These are phyloP conservation scores for Alternaria triticina DNA, from an alignment of 2,329 filamentous ascomycete species.

Conservation along the genomic window DNA sequence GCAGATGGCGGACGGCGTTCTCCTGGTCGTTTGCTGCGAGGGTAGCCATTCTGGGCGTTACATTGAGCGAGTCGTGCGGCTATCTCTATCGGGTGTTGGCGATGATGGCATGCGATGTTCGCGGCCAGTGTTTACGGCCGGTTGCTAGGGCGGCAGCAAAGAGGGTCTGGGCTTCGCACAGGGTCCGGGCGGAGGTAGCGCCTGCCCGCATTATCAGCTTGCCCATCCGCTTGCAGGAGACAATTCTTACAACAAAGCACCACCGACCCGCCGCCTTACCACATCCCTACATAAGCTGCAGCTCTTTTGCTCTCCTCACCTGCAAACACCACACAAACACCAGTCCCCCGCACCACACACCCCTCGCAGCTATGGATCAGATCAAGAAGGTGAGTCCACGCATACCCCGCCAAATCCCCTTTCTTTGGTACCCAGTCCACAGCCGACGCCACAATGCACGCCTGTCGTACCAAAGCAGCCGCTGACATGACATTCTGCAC, in stretches of 20 bases:
- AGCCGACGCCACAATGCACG: conserved; percentile 8
- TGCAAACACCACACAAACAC: conserved; percentile 9
- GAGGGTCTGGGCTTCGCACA: conserved; percentile 18
- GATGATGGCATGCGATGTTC: neutral
- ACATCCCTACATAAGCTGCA: conserved; percentile 11
- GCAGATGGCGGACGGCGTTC: conserved; percentile 79
- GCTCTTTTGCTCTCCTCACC: conserved; percentile 2
- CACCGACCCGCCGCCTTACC: conserved; percentile 11
- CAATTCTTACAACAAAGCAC: conserved; percentile 34
- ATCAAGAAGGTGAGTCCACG: conserved; percentile 80
- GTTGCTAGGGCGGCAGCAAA: conserved; percentile 31
- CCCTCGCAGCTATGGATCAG: conserved; percentile 70
- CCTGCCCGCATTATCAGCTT: conserved; percentile 40
- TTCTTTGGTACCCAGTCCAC: conserved; percentile 19
- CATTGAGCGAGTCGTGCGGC: conserved; percentile 36
- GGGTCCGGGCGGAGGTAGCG: conserved; percentile 21
- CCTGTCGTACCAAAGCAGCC: conserved; percentile 1
- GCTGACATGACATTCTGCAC: conserved; percentile 34
- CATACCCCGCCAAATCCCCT: conserved; percentile 45
- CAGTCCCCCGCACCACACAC: conserved; percentile 8
- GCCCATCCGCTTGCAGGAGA: conserved; percentile 15
- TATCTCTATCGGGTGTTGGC: conserved; percentile 9
- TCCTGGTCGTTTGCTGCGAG: conserved; percentile 81
- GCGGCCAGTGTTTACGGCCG: conserved; percentile 33
- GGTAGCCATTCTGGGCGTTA: conserved; percentile 64